These are phyloP conservation scores for Rhodotorula sp. DNA, from an alignment of 1,284 basidiomycete genomes.

Conservation along the genomic window DNA sequence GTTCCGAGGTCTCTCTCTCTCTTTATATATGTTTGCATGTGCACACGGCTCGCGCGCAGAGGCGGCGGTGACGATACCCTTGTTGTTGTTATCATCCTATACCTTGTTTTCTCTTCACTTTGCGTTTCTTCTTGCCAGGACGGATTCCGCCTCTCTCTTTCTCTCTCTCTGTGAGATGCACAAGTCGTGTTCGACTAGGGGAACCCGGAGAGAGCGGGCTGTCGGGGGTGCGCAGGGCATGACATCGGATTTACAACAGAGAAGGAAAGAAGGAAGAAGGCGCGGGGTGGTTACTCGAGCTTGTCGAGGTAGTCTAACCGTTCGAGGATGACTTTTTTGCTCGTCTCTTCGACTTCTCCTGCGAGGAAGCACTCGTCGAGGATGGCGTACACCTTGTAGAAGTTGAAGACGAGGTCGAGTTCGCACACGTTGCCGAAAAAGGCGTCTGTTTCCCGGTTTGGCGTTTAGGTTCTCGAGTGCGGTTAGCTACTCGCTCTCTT, in stretches of 20 bases:
- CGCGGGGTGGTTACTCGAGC: slow-evolving; percentile 60
- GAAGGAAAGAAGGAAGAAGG: not conserved
- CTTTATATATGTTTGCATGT: too few species aligned
- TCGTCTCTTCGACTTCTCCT: slow-evolving; percentile 97
- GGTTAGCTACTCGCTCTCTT: too few species aligned
- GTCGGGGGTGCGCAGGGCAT: not conserved
- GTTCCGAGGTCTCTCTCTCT: too few species aligned
- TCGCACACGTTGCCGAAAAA: slow-evolving; percentile 99
- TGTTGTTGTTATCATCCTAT: too few species aligned
- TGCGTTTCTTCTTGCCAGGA: too few species aligned
- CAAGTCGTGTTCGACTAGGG: too few species aligned
- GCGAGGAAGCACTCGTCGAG: slow-evolving; percentile 98
- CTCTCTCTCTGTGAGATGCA: too few species aligned
- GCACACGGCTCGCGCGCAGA: too few species aligned
- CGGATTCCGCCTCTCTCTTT: too few species aligned
- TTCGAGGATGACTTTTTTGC: slow-evolving; percentile 87
- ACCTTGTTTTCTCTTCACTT: too few species aligned
- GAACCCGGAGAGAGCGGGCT: too few species aligned
- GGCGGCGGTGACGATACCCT: too few species aligned
- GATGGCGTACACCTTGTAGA: slow-evolving; percentile 98
- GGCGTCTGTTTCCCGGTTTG: slow-evolving; percentile 58
- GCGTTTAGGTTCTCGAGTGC: not conserved
- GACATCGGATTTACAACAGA: not conserved
- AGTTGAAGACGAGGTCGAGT: slow-evolving; percentile 94
- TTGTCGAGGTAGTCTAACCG: slow-evolving; percentile 87